Conservation (phyloP, 2,329 filamentous ascomycete genomes). For the Byssothecium circinans region DNA sequence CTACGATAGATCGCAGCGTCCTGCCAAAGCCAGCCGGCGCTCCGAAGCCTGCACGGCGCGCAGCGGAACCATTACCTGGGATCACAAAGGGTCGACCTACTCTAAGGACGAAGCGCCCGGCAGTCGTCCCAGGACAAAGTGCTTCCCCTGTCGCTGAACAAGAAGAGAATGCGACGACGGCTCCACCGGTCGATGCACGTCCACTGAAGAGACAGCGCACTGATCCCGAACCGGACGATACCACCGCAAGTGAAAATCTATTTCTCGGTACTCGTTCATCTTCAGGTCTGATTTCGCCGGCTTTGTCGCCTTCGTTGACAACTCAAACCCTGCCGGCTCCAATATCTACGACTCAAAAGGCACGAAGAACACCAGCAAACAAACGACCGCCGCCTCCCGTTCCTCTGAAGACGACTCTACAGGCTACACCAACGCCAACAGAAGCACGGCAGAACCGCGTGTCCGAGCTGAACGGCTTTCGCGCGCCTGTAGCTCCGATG, state of each 20-base stretch:
- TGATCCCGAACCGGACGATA: background rate
- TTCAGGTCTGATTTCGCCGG: background rate
- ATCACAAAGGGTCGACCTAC: conserved; percentile 8
- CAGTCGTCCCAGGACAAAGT: conserved; percentile 9
- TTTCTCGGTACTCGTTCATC: background rate
- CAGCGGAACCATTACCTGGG: conserved; percentile 1
- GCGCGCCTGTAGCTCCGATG: conserved; percentile 10
- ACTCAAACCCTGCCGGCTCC: background rate
- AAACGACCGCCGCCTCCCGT: background rate
- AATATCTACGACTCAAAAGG: background rate
- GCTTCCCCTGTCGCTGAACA: background rate
- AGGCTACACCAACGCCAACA: background rate
- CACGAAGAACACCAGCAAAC: background rate
- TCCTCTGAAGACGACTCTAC: background rate
- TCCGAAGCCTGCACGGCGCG: background rate
- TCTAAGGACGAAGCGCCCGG: conserved; percentile 8
- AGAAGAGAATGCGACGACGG: background rate
- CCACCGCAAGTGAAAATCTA: too few relatives aligned
- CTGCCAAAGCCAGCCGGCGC: background rate
- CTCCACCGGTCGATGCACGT: background rate
- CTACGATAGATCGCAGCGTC: conserved; percentile 16
- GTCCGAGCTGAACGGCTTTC: conserved; percentile 9
- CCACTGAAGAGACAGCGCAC: conserved; percentile 21
- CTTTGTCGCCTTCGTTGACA: background rate
- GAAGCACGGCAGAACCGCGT: conserved; percentile 14